Conservation (phyloP, 257 asterid species). For the Solanum etuberosum region DNA sequence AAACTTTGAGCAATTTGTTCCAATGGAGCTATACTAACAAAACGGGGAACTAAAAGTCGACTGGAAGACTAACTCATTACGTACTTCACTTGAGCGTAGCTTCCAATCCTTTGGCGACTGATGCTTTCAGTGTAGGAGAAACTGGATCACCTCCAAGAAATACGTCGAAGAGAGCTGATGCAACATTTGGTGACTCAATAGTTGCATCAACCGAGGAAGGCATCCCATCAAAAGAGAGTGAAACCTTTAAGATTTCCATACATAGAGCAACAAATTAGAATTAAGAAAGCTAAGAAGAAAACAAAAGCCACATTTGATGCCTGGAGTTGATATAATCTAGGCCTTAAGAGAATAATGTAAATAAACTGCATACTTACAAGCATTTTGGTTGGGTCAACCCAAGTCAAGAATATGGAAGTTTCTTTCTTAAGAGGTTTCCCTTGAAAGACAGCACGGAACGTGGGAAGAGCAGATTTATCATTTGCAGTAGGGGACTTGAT, state of each 20-base stretch:
- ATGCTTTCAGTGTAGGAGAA: constrained; percentile 74
- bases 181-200: constrained; percentile 57
- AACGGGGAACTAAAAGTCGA: background rate
- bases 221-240: constrained; percentile 48
- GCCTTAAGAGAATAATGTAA: background rate
- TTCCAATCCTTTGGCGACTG: constrained; percentile 54
- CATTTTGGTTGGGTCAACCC: constrained; percentile 74
- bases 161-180: constrained; percentile 71
- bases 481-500: constrained; percentile 42
- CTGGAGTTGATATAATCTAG: background rate
- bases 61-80: background rate
- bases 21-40: background rate
- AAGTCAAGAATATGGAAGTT: constrained; percentile 73
- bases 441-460: constrained; percentile 53
- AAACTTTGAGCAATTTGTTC: background rate
- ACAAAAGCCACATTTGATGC: background rate
- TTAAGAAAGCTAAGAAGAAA: background rate
- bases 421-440: constrained; percentile 67
- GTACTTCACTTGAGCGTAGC: constrained; percentile 33
- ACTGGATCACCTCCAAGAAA: constrained; percentile 77
- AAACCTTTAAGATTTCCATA: constrained; percentile 35
- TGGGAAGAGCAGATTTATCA: constrained; percentile 60
- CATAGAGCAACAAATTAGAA: background rate
- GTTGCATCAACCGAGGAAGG: constrained; percentile 66
- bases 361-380: constrained; percentile 40